These are phyloP conservation scores for Cronartium quercuum DNA, from an alignment of 1,284 basidiomycete genomes.

Conservation along the genomic window DNA sequence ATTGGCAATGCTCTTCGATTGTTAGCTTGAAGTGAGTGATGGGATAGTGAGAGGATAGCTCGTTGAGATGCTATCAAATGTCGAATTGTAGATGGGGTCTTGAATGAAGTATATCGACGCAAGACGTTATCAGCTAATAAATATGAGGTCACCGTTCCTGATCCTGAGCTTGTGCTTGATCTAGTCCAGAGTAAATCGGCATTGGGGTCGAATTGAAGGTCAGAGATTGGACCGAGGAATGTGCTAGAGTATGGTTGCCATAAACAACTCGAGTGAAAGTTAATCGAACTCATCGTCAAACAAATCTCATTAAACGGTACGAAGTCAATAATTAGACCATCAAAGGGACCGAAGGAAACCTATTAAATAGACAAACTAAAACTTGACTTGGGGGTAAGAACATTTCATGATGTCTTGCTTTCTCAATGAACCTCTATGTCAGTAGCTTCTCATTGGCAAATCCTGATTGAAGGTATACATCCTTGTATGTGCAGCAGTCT, in stretches of 20 bases:
- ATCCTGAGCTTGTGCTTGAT: conserved; percentile 53
- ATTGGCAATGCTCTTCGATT: conserved; percentile 49
- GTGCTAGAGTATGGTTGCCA: conserved; percentile 22
- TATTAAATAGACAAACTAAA: no score
- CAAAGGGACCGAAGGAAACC: no score
- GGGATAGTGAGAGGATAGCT: conserved; percentile 49
- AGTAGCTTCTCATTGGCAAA: no score
- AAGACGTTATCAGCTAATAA: conserved; percentile 62
- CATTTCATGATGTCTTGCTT: no score
- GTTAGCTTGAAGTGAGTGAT: conserved; percentile 49
- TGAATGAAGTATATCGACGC: conserved; percentile 51
- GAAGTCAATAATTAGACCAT: no score
- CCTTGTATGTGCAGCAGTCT: no score
- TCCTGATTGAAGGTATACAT: no score
- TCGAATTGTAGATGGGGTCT: conserved; percentile 44
- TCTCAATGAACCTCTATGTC: no score
- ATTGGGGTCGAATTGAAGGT: conserved; percentile 79
- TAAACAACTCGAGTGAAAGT: no score
- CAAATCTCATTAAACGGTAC: no score
- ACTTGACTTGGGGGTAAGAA: no score
- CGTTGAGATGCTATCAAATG: conserved; percentile 49
- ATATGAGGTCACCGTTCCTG: conserved; percentile 67
- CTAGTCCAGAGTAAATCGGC: conserved; percentile 87
- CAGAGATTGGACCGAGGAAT: conserved; percentile 47
- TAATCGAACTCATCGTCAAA: no score